Evolutionary conservation across 306 rosid species (phyloP).

Genomic region (Neltuma alba): DNA sequence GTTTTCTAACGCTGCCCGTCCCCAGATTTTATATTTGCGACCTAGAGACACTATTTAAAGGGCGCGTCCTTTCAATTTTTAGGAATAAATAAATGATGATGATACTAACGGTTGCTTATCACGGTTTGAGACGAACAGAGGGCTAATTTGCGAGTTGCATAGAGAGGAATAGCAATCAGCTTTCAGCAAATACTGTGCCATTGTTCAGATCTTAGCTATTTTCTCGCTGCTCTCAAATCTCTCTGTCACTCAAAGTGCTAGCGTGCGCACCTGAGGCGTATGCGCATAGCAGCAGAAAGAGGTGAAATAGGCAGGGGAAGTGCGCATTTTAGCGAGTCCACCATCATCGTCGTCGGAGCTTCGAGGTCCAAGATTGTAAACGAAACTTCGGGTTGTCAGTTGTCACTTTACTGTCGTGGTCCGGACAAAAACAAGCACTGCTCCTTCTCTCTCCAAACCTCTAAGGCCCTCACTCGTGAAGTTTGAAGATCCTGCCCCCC

Average conservation of each 20-base stretch:
- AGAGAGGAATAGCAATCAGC: background rate
- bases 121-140: slow-evolving; percentile 3
- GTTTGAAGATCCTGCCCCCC: slow-evolving; percentile 38
- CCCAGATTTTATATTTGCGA: background rate
- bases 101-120: background rate
- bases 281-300: slow-evolving; percentile 4
- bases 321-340: slow-evolving; percentile 41
- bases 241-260: background rate
- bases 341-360: slow-evolving; percentile 43
- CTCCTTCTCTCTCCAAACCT: slow-evolving; percentile 45
- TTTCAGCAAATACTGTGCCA: background rate
- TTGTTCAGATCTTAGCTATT: background rate
- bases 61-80: background rate
- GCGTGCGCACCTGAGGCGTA: slow-evolving; percentile 33
- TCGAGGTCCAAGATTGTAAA: slow-evolving; percentile 31
- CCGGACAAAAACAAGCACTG: slow-evolving; percentile 15
- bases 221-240: background rate
- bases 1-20: slow-evolving; percentile 33
- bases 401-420: slow-evolving; percentile 6
- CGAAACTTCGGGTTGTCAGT: slow-evolving; percentile 28
- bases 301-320: slow-evolving; percentile 25
- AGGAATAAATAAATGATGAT: too few relatives aligned
- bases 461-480: slow-evolving; percentile 42
- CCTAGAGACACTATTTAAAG: background rate
- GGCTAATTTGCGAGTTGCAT: background rate